Base-by-base conservation (phyloP, 257 asterid genomes). In the Eustoma russellianum region DNA sequence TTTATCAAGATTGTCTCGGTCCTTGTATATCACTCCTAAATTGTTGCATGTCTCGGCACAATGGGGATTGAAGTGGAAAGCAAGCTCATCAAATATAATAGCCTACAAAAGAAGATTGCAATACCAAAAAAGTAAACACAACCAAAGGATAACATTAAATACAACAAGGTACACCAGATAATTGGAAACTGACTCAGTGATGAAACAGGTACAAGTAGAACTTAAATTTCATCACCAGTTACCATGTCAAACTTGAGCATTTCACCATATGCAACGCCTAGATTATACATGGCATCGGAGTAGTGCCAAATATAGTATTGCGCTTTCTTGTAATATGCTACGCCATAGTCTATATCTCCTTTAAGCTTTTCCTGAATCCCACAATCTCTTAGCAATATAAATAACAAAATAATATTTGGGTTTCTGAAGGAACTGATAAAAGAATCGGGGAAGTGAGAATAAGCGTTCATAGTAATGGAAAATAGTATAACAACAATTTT, bases 1-100 rank as follows among this genome's bases (percentile, higher is more conserved):
- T 78, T 85, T 92, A 69, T 92, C 99, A 70, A 92, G 97, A 85
- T 92, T 92, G 81, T 92, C 99, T 38, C 88, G 79, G 63, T 92
- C 99, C 81, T 92, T 92, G 64, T 88, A 92, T 66, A 92, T 85
- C 78, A 92, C 99, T 54, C 99, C 99, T 66, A 92, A 72, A 74
- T 92, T 92, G 87, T 92, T 92, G 71, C 99, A 92, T 58, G 99
- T 97, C 81, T 92, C 99, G 24, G 99, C 99, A 70, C 99, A 92
- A 61, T 88, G 95, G 56, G 99, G 99, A 66, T 92, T 92, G 83
- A 92, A 92, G 82, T 92, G 97, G 80, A 88, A 88, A 5, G 99
- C 99, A 41, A 92, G 94, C 78, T 92, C 99, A 79, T 92, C 88
- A 68, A 92, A 92, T 28, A 92, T 94, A 67, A 88, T 78, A 53